Base-by-base conservation (phyloP, 345 rosid species). In the Lumnitzera littorea region DNA sequence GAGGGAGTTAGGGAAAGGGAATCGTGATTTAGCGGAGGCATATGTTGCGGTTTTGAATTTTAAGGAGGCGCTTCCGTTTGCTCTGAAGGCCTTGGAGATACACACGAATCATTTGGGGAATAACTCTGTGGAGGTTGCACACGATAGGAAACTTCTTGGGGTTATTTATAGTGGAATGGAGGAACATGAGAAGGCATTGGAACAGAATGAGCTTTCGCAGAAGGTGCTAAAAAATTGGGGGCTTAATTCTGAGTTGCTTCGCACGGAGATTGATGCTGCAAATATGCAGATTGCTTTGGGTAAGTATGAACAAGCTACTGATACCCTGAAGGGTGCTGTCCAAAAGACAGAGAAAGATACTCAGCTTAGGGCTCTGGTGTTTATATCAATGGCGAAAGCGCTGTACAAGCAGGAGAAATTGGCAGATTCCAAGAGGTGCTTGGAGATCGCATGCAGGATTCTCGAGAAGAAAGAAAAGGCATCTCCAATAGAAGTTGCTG, bases 201-300 rank as follows among this genome's bases (percentile, higher is more conserved):
- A 94, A 72, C 91, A 88, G 76, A 94, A 90, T 61, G 62, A 80
- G 46, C 58, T 94, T 71, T 88, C 96, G 2, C 89, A 71, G 78
- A 82, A 82, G 67, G 84, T 88, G 55, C 71, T 88, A 57, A 86
- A 78, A 76, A 94, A 74, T 11, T 91, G 95, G 96, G 99, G 95
- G 5, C 84, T 84, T 66, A 73, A 65, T 62, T 67, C 83, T 6
- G 97, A 88, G 68, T 69, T 94, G 75, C 71, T 90, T 47, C 83
- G 67, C 36, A 85, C 95, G 0, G 95, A 86, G 81, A 79, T 94
- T 11, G 97, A 94, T 20, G 91, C 96, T 75, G 85, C 96, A 0
- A 86, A 90, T 67, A 86, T 90, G 91, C 86, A 86, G 72, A 82
- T 94, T 51, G 99, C 95, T 2, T 72, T 84, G 76, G 99, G 95